Base-by-base conservation (phyloP, 208 protist species). In the Trypanosoma boissoni region DNA sequence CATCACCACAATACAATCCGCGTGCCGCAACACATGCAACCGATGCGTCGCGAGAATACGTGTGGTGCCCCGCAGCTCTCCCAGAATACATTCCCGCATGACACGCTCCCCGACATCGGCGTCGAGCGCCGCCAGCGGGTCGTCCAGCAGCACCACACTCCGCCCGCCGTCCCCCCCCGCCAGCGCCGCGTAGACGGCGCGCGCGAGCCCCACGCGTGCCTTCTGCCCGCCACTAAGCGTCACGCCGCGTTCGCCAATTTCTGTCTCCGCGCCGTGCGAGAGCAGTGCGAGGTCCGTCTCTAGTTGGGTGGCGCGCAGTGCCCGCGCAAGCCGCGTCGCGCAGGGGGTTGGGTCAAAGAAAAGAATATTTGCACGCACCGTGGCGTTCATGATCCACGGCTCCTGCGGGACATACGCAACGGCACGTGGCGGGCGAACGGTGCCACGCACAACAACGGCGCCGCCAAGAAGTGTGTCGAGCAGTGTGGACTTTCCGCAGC, bases 381-480 rank as follows among this genome's bases (percentile, higher is more conserved):
- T 89, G 1, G 68, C 64, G 58, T 94, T 94, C 44, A 82, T 66
- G 10, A 96, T 88, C 67, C 77, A 95, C 10, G 88, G 18, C 59
- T 92, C 74, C 68, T 98, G 96, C 18, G 94, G 72, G 24, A 81
- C 82, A 60, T 97, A 98, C 6, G 90, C 89, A 26, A 98, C 77
- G 50, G 36, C 71, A 14, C 57, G 34, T n/a, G 59, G 14, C 6
- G 56, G 43, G 42, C 58, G 66, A 23, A 85, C 62, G 20, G 52
- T 28, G 18, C 83, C 83, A n/a, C 43, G 52, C 41, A 46, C 43
- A 3, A 91, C 52, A 9, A 73, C 72, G 57, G 55, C 70, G 53
- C 68, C 45, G 3, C 73, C 68, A 23, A 87, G 43, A 14, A 91
- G 51, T 2, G 83, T 46, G 0, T 60, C 66, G 16, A 93, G 49